A percentile compares a stretch with the other conserved stretches of the same genome.
These are phyloP conservation scores for Meredithiella fracta DNA, from an alignment of 2,329 filamentous ascomycete genomes.

Conservation along the genomic window DNA sequence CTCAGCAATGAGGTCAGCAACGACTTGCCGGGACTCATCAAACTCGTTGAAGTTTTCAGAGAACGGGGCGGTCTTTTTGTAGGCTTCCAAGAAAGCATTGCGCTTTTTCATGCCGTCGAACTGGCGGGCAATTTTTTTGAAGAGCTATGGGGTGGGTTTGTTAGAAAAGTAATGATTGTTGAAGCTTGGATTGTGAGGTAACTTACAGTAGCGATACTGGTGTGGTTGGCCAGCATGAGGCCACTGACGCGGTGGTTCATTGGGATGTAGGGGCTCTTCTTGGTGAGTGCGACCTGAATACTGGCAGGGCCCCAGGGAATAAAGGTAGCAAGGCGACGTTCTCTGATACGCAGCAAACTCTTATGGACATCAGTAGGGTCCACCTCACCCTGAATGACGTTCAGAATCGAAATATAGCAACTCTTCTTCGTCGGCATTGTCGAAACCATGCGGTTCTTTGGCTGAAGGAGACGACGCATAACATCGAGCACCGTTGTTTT, in stretches of 20 bases:
- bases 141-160: slow-evolving; percentile 36
- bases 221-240: slow-evolving; percentile 96
- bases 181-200: too few relatives aligned
- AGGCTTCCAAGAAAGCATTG: slow-evolving; percentile 89
- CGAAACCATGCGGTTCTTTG: slow-evolving; percentile 98
- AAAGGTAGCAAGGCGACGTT: slow-evolving; percentile 84
- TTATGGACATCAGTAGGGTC: slow-evolving; percentile 98
- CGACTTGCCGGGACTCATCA: slow-evolving; percentile 83
- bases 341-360: slow-evolving; percentile 85
- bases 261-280: slow-evolving; percentile 88
- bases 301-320: slow-evolving; percentile 97
- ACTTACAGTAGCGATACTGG: slow-evolving; percentile 66
- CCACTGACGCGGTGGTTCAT: slow-evolving; percentile 91
- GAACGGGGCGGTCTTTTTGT: slow-evolving; percentile 92
- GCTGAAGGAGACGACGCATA: slow-evolving; percentile 86
- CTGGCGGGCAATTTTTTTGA: slow-evolving; percentile 82
- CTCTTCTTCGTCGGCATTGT: slow-evolving; percentile 90
- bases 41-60: slow-evolving; percentile 85
- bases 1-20: slow-evolving; percentile 78
- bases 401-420: slow-evolving; percentile 97
- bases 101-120: slow-evolving; percentile 91
- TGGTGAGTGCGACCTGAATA: slow-evolving; percentile 92
- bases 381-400: slow-evolving; percentile 97
- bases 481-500: slow-evolving; percentile 97
- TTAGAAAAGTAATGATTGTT: not conserved